phyloP scores from a whole-genome alignment of 371 early-diverging fungal species.

The Syncephalastrum sp. region DNA sequence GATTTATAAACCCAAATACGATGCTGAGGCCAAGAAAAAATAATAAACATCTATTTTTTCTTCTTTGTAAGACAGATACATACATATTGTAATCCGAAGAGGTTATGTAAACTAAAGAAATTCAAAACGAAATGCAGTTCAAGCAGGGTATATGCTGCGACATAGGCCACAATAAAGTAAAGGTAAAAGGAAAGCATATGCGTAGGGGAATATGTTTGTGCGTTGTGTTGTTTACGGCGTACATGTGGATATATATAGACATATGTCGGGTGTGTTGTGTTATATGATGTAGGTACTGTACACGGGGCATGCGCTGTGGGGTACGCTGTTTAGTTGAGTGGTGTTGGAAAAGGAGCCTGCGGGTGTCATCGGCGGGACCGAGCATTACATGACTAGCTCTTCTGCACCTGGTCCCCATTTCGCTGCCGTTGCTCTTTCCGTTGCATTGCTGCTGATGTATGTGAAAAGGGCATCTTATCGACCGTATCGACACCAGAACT shows the following conservation, averaged over 20 bases:
- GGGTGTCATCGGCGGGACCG: neutral
- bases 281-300: too few species aligned
- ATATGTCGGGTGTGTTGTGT: too few species aligned
- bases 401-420: too few species aligned
- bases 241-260: too few species aligned
- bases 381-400: too few species aligned
- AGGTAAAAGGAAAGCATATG: neutral
- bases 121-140: neutral
- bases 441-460: constrained; percentile 67
- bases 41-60: constrained; percentile 5
- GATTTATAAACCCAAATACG: constrained; percentile 58
- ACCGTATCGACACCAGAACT: constrained; percentile 14
- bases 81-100: too few species aligned
- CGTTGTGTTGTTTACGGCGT: too few species aligned
- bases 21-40: constrained; percentile 19
- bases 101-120: neutral
- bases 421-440: too few species aligned
- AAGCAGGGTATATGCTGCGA: neutral
- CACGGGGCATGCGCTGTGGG: too few species aligned
- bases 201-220: too few species aligned
- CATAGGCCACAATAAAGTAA: neutral
- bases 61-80: neutral
- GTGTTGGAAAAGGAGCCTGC: neutral
- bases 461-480: constrained; percentile 60
- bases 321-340: neutral